Base-by-base conservation (phyloP, 768 basidiomycete genomes). In the Hypholoma fasciculare region DNA sequence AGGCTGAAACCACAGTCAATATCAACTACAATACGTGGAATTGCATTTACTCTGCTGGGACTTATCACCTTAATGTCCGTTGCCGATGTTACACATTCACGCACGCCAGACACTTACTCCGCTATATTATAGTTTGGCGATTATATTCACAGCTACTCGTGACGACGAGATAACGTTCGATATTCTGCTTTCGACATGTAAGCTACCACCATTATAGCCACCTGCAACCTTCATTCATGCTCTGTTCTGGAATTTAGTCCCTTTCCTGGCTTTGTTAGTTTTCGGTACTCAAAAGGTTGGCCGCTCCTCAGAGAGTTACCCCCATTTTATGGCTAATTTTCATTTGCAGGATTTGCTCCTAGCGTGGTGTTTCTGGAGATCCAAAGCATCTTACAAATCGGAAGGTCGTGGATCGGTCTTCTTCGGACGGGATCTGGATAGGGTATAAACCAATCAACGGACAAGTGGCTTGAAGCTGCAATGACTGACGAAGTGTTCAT, bases 241-340 rank as follows among this genome's bases (percentile, higher is more conserved):
- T 5, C 19, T 50, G 23, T 7, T 40, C 8, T 38, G 14, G 23
- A 36, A 34, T 30, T 19, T 17, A 66, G 65, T 67, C 34, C 65
- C 65, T 37, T 17, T 66, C 6, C 44, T 65, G 9, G 61, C 65
- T 19, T 63, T 72, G 38, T 36, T 66, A 37, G 65, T 64, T 12
- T 67, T 67, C 53, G 65, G 65, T 11, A 63, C 65, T 8, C 65
- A 67, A 34, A 63, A 59, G 62, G 64, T 61, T 9, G 7, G 40
- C 16, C 16, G 16, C 27, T n/a, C 2, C n/a, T 7, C n/a, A 13
- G 7, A 23, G 7, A 1, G 16, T 30, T n/a, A 47, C 2, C 3
- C 1, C 7, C 19, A 30, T n/a, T 27, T 16, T 11, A 42, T 16
- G 17, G 4, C 13, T 34, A 12, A 19, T 40, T 11, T 23, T n/a